Base-by-base conservation (phyloP, 2,329 filamentous ascomycete species). In the Sarocladiaceae sp. region DNA sequence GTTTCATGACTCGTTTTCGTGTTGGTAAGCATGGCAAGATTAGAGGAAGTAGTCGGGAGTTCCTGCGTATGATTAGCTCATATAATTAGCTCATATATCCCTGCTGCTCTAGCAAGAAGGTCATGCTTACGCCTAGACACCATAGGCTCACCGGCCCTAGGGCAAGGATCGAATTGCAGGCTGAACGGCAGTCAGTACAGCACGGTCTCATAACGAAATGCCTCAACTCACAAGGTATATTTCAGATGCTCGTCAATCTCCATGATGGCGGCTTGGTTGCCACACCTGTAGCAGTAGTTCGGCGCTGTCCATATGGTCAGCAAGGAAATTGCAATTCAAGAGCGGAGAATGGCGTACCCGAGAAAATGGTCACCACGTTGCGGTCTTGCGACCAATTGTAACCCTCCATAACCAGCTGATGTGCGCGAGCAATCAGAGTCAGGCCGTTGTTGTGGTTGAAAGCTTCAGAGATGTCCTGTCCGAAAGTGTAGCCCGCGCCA, bases 231-330 rank as follows among this genome's bases (percentile, higher is more conserved):
- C 91, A 98, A 97, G 60, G 93, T 97, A 70, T 97, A 98, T 75
- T 98, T 97, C 63, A 98, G 73, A 66, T 97, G 90, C 71, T 98
- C 93, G 55, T 97, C 93, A 66, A 98, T 98, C 70, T 97, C 93
- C 93, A 98, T 98, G 66, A 98, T 97, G n/a, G 93, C 93, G 46
- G 93, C 93, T 69, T 97, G 93, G 69, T 98, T 98, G 62, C 93
- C 93, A 63, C 93, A 98, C 65, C 93, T 82, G 76, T 98, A 97
- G 74, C 91, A 98, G 76, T 98, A 98, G 67, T 91, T 91, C 51
- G 86, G 86, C 44, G 86, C 86, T 82, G 59, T 16, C 24, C 18
- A 51, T 67, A 20, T 39, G 34, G 24, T 44, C 33, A 44, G 26
- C 23, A 26, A 20, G 12, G 15, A 15, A 18, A 33, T 13, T 12